Evolutionary conservation across 495 filamentous ascomycete genomes (phyloP).

Genomic region (Evansstolkia leycettana): DNA sequence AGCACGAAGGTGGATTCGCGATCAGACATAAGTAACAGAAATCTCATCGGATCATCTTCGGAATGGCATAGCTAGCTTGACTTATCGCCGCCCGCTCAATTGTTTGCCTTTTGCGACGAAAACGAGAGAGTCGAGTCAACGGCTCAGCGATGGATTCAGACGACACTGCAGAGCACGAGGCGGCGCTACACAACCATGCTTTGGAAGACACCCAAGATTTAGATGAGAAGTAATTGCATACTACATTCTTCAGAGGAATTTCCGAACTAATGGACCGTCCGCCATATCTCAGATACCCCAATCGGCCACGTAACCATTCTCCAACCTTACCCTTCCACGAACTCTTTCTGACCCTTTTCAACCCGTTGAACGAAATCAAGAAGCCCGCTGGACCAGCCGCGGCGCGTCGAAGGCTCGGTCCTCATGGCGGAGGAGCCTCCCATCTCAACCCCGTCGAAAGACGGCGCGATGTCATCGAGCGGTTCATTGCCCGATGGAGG

Average conservation of each 20-base stretch:
- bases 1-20: conserved; percentile 2
- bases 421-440: conserved; percentile 34
- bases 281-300: conserved; percentile 54
- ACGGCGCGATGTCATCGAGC: conserved; percentile 73
- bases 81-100: conserved; percentile 11
- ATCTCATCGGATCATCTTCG: conserved; percentile 2
- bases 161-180: conserved; percentile 36
- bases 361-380: conserved; percentile 73
- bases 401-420: conserved; percentile 40
- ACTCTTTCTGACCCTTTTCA: conserved; percentile 67
- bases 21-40: background rate
- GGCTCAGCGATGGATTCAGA: conserved; percentile 32
- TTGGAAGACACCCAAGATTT: conserved; percentile 39
- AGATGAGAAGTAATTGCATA: conserved; percentile 45
- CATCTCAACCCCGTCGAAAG: conserved; percentile 68
- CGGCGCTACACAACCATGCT: conserved; percentile 22
- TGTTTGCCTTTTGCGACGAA: conserved; percentile 2
- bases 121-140: background rate
- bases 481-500: conserved; percentile 83
- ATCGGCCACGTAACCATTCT: conserved; percentile 69
- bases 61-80: conserved; percentile 4
- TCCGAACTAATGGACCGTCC: conserved; percentile 13
- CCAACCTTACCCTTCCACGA: conserved; percentile 75
- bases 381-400: conserved; percentile 43
- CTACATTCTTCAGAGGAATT: background rate